Base-by-base conservation (phyloP, 257 asterid species). In the Nicotiana benthamiana region DNA sequence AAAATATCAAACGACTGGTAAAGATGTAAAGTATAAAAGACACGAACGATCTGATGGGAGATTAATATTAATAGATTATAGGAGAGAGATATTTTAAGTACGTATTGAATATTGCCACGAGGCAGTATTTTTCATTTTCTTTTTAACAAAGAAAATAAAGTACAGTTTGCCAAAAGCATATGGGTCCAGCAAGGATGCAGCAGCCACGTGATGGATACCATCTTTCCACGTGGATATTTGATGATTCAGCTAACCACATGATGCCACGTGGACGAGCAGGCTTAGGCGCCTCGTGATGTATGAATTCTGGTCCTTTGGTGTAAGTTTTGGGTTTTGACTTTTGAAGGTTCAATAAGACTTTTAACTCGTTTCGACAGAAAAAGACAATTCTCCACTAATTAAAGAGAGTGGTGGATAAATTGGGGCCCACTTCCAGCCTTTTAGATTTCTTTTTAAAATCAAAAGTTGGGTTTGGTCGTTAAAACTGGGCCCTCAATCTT, bases 221-320 rank as follows among this genome's bases (percentile, higher is more conserved):
- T 30, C n/a, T 30, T 28, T 9, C 63, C 84, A 12, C 77, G 84
- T 62, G 81, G 81, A 60, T 2, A 27, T 82, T 75, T 26, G 51
- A 32, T 16, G 22, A 43, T 17, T 34, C 27, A 67, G 30, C 81
- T 51, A 75, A 82, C 60, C 81, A 81, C 2, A 0, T 40, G 1
- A 1, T 11, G 81, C 75, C 81, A 75, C 40, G 81, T 75, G 77
- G 82, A 46, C 0, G 1, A 0, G 0, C 43, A 18, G 24, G 26
- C 5, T 30, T 43, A 1, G 22, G 15, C 2, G 75, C 46, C 76
- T 4, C 62, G 68, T 77, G 80, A 53, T 8, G 20, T 20, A 20
- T 22, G 59, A 12, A 70, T 70, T 70, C 7, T 16, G 77, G 77
- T 0, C 59, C 59, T 6, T 10, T 51, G 22, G 11, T 52, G 10